These are phyloP conservation scores for Alternaria gaisen DNA, from an alignment of 2,329 filamentous ascomycete genomes.

Conservation along the genomic window DNA sequence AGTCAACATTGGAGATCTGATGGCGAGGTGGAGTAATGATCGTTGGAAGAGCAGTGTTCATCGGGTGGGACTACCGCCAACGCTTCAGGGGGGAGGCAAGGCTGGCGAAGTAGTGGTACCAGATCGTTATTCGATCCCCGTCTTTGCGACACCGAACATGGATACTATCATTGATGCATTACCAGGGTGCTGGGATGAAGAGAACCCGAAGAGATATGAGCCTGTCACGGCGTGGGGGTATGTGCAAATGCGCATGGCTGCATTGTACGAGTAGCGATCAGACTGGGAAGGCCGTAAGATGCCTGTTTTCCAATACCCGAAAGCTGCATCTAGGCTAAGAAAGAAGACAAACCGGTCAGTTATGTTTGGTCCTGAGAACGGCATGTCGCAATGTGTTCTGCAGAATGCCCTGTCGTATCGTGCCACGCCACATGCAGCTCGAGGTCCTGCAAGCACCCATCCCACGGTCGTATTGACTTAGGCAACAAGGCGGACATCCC, in stretches of 20 bases:
- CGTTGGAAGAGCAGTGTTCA: slow-evolving; percentile 52
- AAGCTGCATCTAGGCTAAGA: background rate
- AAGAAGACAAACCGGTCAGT: background rate
- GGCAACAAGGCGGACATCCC: background rate
- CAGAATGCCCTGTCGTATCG: background rate
- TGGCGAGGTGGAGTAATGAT: slow-evolving; percentile 53
- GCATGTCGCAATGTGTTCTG: background rate
- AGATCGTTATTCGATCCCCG: slow-evolving; percentile 53
- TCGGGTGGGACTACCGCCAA: slow-evolving; percentile 46
- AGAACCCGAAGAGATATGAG: slow-evolving; percentile 50
- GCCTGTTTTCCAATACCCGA: background rate
- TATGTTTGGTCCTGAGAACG: background rate
- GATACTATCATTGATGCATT: slow-evolving; percentile 53
- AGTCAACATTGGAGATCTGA: slow-evolving; percentile 53
- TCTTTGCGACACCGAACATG: slow-evolving; percentile 52
- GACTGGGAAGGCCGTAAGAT: background rate
- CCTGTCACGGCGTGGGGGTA: slow-evolving; percentile 50
- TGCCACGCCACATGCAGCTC: slow-evolving; percentile 1
- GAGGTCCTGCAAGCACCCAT: background rate
- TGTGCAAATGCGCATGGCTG: slow-evolving; percentile 14
- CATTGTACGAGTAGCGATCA: background rate
- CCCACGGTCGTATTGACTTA: background rate
- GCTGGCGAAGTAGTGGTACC: slow-evolving; percentile 36
- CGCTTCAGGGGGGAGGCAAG: background rate
- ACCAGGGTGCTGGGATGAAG: slow-evolving; percentile 38